These are phyloP conservation scores for Rhododendron henanense DNA, from an alignment of 148 eudicot genomes.

Conservation along the genomic window DNA sequence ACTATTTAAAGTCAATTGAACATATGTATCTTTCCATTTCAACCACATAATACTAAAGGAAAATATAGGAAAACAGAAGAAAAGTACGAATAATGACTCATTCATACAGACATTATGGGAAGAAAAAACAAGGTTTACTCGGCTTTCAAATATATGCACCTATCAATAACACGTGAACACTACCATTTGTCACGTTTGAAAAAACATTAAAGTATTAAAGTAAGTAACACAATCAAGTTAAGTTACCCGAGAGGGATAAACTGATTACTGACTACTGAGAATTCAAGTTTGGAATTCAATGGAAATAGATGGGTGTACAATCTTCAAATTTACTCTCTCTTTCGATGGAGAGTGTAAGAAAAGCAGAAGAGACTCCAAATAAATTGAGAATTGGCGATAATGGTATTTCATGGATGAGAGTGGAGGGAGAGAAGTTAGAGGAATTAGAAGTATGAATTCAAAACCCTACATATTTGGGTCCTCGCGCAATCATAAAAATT, in stretches of 20 bases:
- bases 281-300: background rate
- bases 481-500: background rate
- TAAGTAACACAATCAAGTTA: background rate
- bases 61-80: background rate
- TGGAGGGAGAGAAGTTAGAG: background rate
- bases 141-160: background rate
- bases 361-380: background rate
- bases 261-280: background rate
- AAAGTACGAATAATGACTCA: background rate
- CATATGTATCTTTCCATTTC: background rate
- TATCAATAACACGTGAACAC: background rate
- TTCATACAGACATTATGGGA: background rate
- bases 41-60: background rate
- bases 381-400: background rate
- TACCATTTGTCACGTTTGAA: background rate
- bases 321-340: background rate
- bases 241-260: background rate
- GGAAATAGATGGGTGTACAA: background rate
- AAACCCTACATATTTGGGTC: background rate
- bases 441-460: background rate
- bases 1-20: background rate
- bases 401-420: background rate
- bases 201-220: background rate
- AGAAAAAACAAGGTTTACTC: background rate
- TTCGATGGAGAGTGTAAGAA: background rate